phyloP scores from a whole-genome alignment of 345 rosid species.

The Streptanthus diversifolius region DNA sequence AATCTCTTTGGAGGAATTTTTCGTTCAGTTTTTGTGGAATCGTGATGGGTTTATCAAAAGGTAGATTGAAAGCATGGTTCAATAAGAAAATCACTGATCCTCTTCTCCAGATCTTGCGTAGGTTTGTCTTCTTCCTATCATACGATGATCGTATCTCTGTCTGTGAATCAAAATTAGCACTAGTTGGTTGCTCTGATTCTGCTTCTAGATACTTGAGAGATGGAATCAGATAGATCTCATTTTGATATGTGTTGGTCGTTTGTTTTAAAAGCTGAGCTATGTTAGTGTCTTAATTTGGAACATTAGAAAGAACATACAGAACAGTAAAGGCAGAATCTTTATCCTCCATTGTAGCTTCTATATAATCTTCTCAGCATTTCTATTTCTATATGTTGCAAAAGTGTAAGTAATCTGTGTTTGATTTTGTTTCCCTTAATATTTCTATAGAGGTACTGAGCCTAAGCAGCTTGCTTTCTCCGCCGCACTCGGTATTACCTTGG shows the following conservation, averaged over 20 bases:
- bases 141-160: neutral
- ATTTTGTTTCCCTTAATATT: neutral
- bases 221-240: slow-evolving; percentile 5
- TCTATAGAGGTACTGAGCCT: slow-evolving; percentile 79
- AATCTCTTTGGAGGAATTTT: neutral
- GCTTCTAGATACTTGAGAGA: neutral
- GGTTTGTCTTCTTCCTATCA: slow-evolving; percentile 38
- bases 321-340: neutral
- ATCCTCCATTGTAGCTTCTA: neutral
- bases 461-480: slow-evolving; percentile 86
- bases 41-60: slow-evolving; percentile 40
- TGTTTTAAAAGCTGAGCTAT: neutral
- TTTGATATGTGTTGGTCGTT: neutral
- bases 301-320: neutral
- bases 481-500: slow-evolving; percentile 78
- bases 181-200: neutral
- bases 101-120: slow-evolving; percentile 70
- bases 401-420: slow-evolving; percentile 9
- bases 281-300: slow-evolving; percentile 10
- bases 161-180: slow-evolving; percentile 3
- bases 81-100: slow-evolving; percentile 67
- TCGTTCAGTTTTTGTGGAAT: neutral
- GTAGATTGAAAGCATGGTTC: slow-evolving; percentile 50
- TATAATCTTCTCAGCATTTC: neutral
- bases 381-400: neutral